phyloP scores from a whole-genome alignment of 2,329 filamentous ascomycete genomes.

The Cordyceps militaris region DNA sequence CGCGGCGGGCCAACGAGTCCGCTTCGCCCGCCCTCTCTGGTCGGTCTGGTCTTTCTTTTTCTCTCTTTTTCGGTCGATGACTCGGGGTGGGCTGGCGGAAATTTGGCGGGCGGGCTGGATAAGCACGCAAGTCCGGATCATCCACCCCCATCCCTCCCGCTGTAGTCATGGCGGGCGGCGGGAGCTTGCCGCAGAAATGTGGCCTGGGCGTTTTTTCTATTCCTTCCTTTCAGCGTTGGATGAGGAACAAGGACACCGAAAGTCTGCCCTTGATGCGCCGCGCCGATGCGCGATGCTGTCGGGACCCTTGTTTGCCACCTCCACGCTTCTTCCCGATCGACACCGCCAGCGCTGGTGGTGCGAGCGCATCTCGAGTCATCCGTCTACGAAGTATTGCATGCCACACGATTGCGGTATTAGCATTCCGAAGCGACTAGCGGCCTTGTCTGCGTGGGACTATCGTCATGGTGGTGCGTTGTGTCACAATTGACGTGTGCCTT shows the following conservation, averaged over 20 bases:
- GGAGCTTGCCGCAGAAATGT: conserved; percentile 1
- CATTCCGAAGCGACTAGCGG: neutral
- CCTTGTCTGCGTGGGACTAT: neutral
- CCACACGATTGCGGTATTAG: neutral
- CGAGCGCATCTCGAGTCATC: neutral
- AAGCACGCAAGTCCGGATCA: conserved; percentile 6
- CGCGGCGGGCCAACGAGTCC: neutral
- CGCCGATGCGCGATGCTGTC: neutral
- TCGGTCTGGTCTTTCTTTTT: too few species aligned
- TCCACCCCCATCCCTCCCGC: neutral
- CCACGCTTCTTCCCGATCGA: conserved; percentile 5
- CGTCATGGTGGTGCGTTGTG: neutral
- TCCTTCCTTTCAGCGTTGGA: neutral
- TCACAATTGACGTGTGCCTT: neutral
- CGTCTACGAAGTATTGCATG: too few species aligned
- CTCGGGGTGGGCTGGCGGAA: conserved; percentile 1
- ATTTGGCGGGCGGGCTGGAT: neutral
- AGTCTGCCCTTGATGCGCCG: neutral
- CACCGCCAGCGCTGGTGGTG: conserved; percentile 6
- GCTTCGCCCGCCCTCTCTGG: neutral
- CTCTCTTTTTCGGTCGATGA: conserved; percentile 2
- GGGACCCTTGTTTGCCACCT: conserved; percentile 6
- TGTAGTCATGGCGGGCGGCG: neutral
- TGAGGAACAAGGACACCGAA: neutral
- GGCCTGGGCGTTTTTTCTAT: neutral